Conservation (phyloP, 306 rosid species). For the Ormosia semicastrata region DNA sequence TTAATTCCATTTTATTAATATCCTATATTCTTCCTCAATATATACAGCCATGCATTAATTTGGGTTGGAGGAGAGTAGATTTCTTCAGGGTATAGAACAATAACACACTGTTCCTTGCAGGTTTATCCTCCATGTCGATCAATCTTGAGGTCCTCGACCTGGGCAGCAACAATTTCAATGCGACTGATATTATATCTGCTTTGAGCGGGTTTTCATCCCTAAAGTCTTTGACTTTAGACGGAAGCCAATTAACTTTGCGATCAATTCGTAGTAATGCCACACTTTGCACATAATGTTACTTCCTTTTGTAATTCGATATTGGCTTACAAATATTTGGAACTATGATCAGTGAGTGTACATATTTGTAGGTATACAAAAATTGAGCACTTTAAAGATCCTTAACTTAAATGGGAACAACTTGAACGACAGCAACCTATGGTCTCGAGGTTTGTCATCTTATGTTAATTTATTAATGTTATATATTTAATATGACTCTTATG, state of each 20-base stretch:
- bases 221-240: not conserved
- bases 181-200: not conserved
- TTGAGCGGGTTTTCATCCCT: conserved; percentile 9
- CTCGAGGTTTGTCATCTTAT: not conserved
- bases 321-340: not conserved
- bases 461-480: not conserved
- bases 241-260: not conserved
- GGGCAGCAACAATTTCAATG: not conserved
- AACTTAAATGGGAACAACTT: not conserved
- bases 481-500: not conserved
- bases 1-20: too few relatives aligned
- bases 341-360: not conserved
- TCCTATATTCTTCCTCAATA: too few relatives aligned
- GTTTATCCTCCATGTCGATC: not conserved
- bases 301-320: too few relatives aligned
- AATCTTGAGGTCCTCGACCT: conserved; percentile 13
- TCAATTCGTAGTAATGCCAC: conserved; percentile 5
- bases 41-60: too few relatives aligned
- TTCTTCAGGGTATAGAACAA: too few relatives aligned
- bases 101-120: not conserved
- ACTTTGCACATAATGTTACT: not conserved
- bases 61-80: too few relatives aligned
- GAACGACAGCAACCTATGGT: not conserved
- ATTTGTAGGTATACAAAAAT: not conserved
- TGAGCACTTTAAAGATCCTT: not conserved